These are phyloP conservation scores for Xylaria sp. DNA, from an alignment of 2,329 filamentous ascomycete genomes.

Conservation along the genomic window DNA sequence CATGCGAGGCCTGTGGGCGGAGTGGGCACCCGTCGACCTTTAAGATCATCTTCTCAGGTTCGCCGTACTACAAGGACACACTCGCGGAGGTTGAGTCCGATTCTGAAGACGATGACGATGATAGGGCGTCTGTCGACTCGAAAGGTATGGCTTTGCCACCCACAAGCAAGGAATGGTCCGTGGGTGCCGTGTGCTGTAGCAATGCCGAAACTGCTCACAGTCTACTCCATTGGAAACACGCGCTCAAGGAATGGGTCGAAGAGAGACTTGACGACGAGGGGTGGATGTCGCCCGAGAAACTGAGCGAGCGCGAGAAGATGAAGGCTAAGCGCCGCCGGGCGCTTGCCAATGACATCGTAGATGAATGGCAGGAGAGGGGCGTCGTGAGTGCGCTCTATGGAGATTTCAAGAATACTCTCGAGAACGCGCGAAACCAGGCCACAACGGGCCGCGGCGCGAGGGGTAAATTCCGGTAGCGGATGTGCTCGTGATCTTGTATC, in stretches of 20 bases:
- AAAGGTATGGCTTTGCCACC: conserved; percentile 53
- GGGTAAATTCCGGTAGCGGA: conserved; percentile 27
- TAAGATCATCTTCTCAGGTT: conserved; percentile 71
- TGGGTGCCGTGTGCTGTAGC: conserved; percentile 56
- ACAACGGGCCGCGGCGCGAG: conserved; percentile 45
- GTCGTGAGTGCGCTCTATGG: conserved; percentile 71
- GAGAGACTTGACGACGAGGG: conserved; percentile 68
- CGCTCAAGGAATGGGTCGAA: conserved; percentile 78
- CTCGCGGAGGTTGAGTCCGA: conserved; percentile 70
- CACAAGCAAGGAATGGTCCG: conserved; percentile 54
- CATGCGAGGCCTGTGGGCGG: conserved; percentile 78
- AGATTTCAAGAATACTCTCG: conserved; percentile 72
- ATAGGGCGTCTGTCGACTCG: conserved; percentile 53
- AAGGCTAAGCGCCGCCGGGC: conserved; percentile 68
- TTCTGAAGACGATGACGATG: conserved; percentile 51
- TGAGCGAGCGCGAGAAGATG: conserved; percentile 71
- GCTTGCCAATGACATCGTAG: conserved; percentile 71
- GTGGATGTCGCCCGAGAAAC: conserved; percentile 65
- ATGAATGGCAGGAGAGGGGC: conserved; percentile 69
- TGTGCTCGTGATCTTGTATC: neutral
- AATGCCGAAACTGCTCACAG: conserved; percentile 76
- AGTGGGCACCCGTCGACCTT: conserved; percentile 74
- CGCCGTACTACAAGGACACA: conserved; percentile 72
- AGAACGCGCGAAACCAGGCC: conserved; percentile 63
- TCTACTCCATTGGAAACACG: conserved; percentile 79